Evolutionary conservation across 2,329 filamentous ascomycete genomes (phyloP), one percentile per base, ranked within the genome.

Genomic region (Cercospora zeina): DNA sequence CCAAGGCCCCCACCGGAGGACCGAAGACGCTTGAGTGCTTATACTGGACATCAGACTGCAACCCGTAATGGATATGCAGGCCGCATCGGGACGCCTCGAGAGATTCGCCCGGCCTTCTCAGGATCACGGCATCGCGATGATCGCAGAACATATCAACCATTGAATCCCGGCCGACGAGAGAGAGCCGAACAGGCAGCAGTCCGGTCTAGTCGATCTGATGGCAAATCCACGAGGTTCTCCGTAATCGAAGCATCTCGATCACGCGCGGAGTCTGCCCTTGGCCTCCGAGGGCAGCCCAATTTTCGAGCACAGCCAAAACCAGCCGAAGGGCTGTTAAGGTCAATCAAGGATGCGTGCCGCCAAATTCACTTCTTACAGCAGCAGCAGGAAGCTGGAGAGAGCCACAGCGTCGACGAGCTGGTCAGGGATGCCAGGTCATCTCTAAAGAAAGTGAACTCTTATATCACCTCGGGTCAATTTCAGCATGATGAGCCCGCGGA

Each of bases 321-420:
- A n/a, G 50, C 24, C 10, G 51, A 34, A 27, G 50, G 58, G 13
- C 58, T 67, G 10, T 55, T 63, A 10, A 60, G 50, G 27, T 56
- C 57, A 7, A 62, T 68, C 61, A 67, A 65, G 47, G 58, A 62
- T 53, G 66, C 66, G 14, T 67, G 62, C 39, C 64, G 61, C 33
- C 61, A 62, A 14, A 55, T 67, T 14, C 54, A 62, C 49, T 62
- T 58, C 27, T 62, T 68, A 24, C 66, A 65, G 53, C 57, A 67
- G 33, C 60, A 61, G 27, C 59, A 68, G 51, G 62, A 55, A 21
- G 36, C 59, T 21, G 65, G 65, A 49, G 62, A 65, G 31, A 63
- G 54, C 16, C 61, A 65, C 19, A 53, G 62, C 33, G n/a, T 59
- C 14, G 33, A 53, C n/a, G 62, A 61, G n/a, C 55, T 68, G 42